Evolutionary conservation across 495 filamentous ascomycete genomes (phyloP).

Genomic region (Patellaria atrata): DNA sequence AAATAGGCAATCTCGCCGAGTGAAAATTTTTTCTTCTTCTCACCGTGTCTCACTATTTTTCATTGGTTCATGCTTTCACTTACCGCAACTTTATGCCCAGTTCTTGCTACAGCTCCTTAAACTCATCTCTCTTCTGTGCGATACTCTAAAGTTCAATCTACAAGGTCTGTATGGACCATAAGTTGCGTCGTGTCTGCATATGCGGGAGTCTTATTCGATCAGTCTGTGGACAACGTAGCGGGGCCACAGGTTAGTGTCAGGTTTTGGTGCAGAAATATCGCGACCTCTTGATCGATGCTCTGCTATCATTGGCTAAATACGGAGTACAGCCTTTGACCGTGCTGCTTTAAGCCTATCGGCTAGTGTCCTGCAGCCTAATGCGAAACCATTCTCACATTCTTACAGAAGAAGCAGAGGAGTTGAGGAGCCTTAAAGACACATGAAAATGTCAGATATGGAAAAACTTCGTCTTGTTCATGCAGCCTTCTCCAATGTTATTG

Average conservation of each 20-base stretch:
- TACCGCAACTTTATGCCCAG: slow-evolving; percentile 15
- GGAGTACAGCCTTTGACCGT: slow-evolving; percentile 5
- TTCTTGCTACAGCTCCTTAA: not conserved
- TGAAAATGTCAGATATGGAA: slow-evolving; percentile 17
- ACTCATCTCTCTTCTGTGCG: slow-evolving; percentile 2
- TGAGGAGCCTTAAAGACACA: slow-evolving; percentile 8
- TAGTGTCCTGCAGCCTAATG: slow-evolving; percentile 6
- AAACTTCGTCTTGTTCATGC: slow-evolving; percentile 11
- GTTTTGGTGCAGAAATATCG: slow-evolving; percentile 9
- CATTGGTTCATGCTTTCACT: slow-evolving; percentile 15
- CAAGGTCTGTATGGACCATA: slow-evolving; percentile 4
- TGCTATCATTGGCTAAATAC: slow-evolving; percentile 4
- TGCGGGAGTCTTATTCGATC: slow-evolving; percentile 12
- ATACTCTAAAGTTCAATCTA: slow-evolving; percentile 1
- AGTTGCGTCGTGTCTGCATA: slow-evolving; percentile 10
- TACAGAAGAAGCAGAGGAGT: slow-evolving; percentile 8
- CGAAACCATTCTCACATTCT: slow-evolving; percentile 7
- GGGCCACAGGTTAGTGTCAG: slow-evolving; percentile 5
- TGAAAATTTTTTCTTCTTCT: slow-evolving; percentile 20
- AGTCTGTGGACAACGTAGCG: slow-evolving; percentile 16
- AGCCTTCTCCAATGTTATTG: slow-evolving; percentile 10
- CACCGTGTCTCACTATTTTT: slow-evolving; percentile 17
- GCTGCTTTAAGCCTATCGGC: slow-evolving; percentile 14
- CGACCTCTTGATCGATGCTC: slow-evolving; percentile 7
- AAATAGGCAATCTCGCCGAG: slow-evolving; percentile 17